Percentiles rank a stretch among this genome's conserved stretches.
Evolutionary conservation across 768 basidiomycete species (phyloP).

Genomic region (Lactarius hatsudake): DNA sequence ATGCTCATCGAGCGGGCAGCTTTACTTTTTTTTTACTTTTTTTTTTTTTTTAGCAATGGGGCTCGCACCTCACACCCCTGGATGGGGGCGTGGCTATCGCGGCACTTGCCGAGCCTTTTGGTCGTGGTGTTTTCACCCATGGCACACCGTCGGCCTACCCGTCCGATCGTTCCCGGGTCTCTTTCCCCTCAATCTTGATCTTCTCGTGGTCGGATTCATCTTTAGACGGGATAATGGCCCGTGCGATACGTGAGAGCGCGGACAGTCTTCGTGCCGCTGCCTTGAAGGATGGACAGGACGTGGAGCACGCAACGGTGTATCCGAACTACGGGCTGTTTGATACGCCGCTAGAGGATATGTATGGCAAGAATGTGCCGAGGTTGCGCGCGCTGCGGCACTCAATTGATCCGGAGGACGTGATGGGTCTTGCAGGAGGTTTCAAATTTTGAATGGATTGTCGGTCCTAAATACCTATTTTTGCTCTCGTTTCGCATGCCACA

Average conservation of each 20-base stretch:
- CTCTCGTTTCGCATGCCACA: no score
- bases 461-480: not conserved
- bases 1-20: no score
- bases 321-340: not conserved
- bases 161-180: no score
- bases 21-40: no score
- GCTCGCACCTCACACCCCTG: not conserved
- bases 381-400: conserved; percentile 1
- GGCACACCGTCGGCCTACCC: no score
- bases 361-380: conserved; percentile 18
- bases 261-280: no score
- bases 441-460: conserved; percentile 8
- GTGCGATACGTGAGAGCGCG: no score
- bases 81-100: not conserved
- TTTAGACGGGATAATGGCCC: no score
- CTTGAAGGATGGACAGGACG: no score
- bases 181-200: no score
- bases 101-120: not conserved
- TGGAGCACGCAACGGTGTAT: no score
- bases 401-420: conserved; percentile 25
- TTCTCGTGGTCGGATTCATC: no score
- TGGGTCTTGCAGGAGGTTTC: conserved; percentile 27
- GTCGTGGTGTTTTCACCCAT: not conserved
- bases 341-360: not conserved
- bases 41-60: not conserved